Evolutionary conservation across 2,329 filamentous ascomycete genomes (phyloP).

Genomic region (Colletotrichum costaricense): DNA sequence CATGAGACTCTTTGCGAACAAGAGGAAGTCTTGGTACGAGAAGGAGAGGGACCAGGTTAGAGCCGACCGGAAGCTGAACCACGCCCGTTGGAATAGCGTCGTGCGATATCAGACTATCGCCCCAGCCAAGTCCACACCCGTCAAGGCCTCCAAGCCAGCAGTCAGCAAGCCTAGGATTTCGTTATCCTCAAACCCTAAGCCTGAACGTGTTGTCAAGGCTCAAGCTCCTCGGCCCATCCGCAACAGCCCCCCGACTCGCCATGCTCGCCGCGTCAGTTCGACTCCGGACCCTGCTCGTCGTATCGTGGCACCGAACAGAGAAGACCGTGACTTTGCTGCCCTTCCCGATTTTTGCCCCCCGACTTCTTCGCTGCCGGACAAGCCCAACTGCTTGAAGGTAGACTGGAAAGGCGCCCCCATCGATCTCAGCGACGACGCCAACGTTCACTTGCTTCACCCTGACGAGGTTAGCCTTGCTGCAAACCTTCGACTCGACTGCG

Average conservation of each 20-base stretch:
- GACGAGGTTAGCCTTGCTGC: conserved; percentile 83
- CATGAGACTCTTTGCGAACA: conserved; percentile 54
- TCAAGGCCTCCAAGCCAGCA: conserved; percentile 36
- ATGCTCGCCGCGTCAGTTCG: conserved; percentile 52
- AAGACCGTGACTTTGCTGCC: conserved; percentile 83
- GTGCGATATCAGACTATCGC: conserved; percentile 52
- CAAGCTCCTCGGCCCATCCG: conserved; percentile 50
- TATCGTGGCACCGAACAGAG: conserved; percentile 73
- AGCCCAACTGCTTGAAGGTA: conserved; percentile 79
- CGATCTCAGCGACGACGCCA: conserved; percentile 79
- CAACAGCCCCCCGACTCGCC: conserved; percentile 40
- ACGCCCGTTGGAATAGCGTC: conserved; percentile 44
- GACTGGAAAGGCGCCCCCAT: conserved; percentile 88
- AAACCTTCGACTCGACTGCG: conserved; percentile 84
- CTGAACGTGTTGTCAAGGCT: conserved; percentile 50
- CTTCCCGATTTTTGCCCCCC: conserved; percentile 81
- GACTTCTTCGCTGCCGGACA: conserved; percentile 71
- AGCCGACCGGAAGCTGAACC: conserved; percentile 56
- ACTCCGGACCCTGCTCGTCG: conserved; percentile 64
- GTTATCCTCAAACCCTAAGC: conserved; percentile 40
- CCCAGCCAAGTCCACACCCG: conserved; percentile 52
- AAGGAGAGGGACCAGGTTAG: conserved; percentile 62
- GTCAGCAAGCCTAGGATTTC: conserved; percentile 19
- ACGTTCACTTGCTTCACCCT: conserved; percentile 77
- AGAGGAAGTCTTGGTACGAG: conserved; percentile 60